Evolutionary conservation across 768 basidiomycete species (phyloP), one percentile per base, ranked within the genome.

Genomic region (Fistulinella prunicolor): DNA sequence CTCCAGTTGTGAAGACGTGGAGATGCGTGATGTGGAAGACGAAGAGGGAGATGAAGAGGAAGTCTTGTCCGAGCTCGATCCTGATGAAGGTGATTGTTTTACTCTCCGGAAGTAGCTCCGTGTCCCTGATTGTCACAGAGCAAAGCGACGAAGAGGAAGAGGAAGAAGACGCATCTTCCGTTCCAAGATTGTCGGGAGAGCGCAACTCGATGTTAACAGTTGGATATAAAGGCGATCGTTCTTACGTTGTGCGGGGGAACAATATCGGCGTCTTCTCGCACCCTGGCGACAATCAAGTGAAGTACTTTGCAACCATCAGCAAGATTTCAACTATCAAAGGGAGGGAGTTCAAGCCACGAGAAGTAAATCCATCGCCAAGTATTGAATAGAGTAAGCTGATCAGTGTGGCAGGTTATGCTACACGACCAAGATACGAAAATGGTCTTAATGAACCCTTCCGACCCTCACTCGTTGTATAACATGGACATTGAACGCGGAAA

Each of bases 371-470:
- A 26, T 23, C 22, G 35, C 24, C n/a, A 36, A 37, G 4, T 28
- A 43, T 28, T 4, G 30, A 9, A 23, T 41, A n/a, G 17, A 21
- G 30, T 24, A 28, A 55, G 3, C 50, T 54, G 47, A 57, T 23
- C 16, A 49, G 28, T 49, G 34, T 28, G 39, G 21, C 61, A 96
- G 93, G 83, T 95, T 58, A 95, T 97, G 94, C 70, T 97, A 28
- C 94, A 97, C 63, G 89, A 95, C 55, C 91, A 94, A 82, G 96
- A 99, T 67, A 80, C 82, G 37, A 92, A 91, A 70, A 94, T 99
- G 94, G 72, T 99, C 45, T 65, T 99, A 47, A 89, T 90, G 81
- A 87, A 96, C 62, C 83, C 91, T 4, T 65, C 69, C 32, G 82
- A 92, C 32, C 83, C 86, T 3, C 82, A 91, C 59, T 85, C 93